phyloP scores from a whole-genome alignment of 2,329 filamentous ascomycete genomes.

The Cercospora berteroae region DNA sequence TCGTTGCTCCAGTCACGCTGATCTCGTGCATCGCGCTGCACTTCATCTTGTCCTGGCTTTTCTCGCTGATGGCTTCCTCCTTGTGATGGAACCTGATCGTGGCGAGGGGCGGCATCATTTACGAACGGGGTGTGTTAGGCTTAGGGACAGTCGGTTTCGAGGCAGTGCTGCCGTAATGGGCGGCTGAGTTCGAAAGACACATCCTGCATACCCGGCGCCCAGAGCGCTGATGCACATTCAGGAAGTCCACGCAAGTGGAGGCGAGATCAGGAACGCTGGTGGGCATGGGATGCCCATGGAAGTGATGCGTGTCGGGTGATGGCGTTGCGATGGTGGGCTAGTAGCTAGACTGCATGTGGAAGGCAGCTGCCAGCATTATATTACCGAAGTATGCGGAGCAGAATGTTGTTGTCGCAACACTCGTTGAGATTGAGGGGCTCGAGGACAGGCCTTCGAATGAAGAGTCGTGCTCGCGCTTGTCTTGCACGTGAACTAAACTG shows the following conservation, averaged over 20 bases:
- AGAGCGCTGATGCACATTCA: not conserved
- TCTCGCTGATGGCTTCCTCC: too few species aligned
- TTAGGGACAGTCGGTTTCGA: too few species aligned
- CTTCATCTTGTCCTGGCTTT: too few species aligned
- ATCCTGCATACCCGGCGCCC: too few species aligned
- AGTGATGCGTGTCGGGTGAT: not conserved
- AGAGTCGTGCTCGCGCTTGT: not conserved
- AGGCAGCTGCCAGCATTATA: not conserved
- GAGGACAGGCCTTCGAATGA: not conserved
- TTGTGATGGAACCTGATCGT: too few species aligned
- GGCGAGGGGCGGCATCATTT: too few species aligned
- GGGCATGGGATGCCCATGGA: not conserved
- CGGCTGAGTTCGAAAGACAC: too few species aligned
- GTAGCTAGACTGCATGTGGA: not conserved
- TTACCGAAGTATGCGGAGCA: not conserved
- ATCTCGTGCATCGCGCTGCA: too few species aligned
- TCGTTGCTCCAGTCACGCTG: too few species aligned
- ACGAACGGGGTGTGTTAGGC: too few species aligned
- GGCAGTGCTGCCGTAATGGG: too few species aligned
- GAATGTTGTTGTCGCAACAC: not conserved
- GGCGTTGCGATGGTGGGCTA: not conserved
- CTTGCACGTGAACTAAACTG: not conserved
- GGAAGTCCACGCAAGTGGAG: not conserved
- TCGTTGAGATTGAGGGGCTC: not conserved
- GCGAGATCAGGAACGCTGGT: not conserved